Base-by-base conservation (phyloP, 1,139 yeast species). In the Yamadazyma atmosphaerica region DNA sequence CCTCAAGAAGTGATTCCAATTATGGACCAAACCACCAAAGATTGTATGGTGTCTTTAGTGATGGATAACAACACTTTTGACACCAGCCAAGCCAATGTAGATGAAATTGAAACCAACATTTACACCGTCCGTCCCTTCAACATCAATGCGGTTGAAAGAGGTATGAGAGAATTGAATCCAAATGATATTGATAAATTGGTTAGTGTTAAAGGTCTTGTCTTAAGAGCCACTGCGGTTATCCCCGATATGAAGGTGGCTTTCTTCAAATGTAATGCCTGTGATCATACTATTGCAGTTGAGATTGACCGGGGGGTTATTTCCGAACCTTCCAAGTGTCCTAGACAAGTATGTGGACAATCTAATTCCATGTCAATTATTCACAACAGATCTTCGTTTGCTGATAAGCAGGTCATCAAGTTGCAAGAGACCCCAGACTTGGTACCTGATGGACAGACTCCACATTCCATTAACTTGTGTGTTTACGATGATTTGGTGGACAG, bases 371-470 rank as follows among this genome's bases (percentile, higher is more conserved):
- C 85, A 43, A 69, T 92, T 40, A 77, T 92, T 17, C 98, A 92
- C 64, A 92, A 92, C 59, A 77, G 98, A 52, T 86, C 95, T 23
- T 79, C 88, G 1, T 92, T 92, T 65, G 94, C 95, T 22, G 97
- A 92, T 61, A 92, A 90, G 58, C 99, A 92, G 62, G 92, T 92
- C 26, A 81, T 92, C 46, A 87, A 88, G 55, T 68, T 92, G 34
- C 99, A 92, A 62, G 99, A 92, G 61, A 92, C 98, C 0, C 99
- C 98, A 0, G 98, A 92, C 61, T 73, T 82, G 47, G 96, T 92
- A n/a, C 98, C 98, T 2, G 98, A 88, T 65, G 99, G 99, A 15
- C 98, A 92, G 63, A 92, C 98, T 3, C 98, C 99, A 2, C 98
- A 92, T 59, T 84, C 97, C 10, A 88, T 92, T 39, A 88, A 96